A percentile compares a stretch with the other conserved stretches of the same genome.
phyloP scores from a whole-genome alignment of 2,329 filamentous ascomycete species.

The Aspergillus sp. region DNA sequence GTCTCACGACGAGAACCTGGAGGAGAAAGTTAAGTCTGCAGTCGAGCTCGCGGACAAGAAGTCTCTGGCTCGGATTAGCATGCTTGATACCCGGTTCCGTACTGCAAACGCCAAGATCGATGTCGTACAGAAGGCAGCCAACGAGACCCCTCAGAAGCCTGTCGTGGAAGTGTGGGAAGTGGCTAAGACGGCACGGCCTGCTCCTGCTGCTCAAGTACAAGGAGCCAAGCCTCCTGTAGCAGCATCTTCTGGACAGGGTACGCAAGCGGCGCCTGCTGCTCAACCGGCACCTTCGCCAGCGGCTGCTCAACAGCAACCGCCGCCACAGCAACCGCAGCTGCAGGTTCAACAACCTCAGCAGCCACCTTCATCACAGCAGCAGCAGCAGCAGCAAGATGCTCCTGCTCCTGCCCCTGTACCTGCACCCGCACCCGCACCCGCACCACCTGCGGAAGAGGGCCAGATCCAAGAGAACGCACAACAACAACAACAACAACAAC shows the following conservation, averaged over 20 bases:
- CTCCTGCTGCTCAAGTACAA: constrained; percentile 32
- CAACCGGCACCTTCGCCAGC: constrained; percentile 10
- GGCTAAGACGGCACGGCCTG: constrained; percentile 60
- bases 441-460: constrained; percentile 4
- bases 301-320: background rate
- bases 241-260: constrained; percentile 12
- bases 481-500: constrained; percentile 5
- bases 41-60: constrained; percentile 70
- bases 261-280: constrained; percentile 15
- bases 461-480: constrained; percentile 11
- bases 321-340: constrained; percentile 5
- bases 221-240: constrained; percentile 22
- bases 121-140: constrained; percentile 72
- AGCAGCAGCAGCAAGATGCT: constrained; percentile 4
- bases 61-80: constrained; percentile 65
- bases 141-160: constrained; percentile 75
- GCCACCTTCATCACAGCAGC: constrained; percentile 8
- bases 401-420: background rate
- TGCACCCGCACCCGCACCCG: background rate
- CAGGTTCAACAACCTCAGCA: constrained; percentile 6
- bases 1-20: constrained; percentile 49
- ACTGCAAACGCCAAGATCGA: constrained; percentile 63
- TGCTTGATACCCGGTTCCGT: constrained; percentile 64
- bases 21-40: constrained; percentile 53
- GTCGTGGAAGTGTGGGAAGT: constrained; percentile 82